Evolutionary conservation across 139 green algal genomes (phyloP), one percentile per base, ranked within the genome.

Genomic region (Mychonastes homosphaera): DNA sequence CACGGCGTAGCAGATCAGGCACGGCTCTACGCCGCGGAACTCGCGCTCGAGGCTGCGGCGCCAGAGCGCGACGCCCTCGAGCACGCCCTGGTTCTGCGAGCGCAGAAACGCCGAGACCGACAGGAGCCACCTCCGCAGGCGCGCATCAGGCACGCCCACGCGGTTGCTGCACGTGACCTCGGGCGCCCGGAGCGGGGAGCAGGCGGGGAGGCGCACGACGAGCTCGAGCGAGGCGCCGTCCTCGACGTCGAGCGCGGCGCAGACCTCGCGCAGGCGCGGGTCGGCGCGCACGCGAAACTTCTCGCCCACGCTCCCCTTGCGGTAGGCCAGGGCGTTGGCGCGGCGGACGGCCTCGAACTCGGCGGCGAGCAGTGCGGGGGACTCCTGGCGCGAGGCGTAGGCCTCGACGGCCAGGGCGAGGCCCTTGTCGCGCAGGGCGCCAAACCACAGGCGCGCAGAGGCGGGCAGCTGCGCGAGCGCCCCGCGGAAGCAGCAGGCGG

Each of bases 1-100:
- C 23, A 98, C 82, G 24, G 52, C 70, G 79, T 95, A 97, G 76
- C 92, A 98, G 68, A 98, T 97, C 7, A 96, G 78, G 75, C 92
- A 98, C 41, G 91, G 81, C 73, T 98, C 87, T 45, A 94, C 72
- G 40, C 83, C 86, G 45, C 56, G 65, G 70, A 73, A 80, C 39
- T 77, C 70, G 23, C 56, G 54, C 39, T 86, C 79, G 2, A 94
- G 65, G 55, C 92, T 95, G 38, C 62, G 57, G 58, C 80, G 79
- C 91, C 91, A 98, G 53, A 92, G 62, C 10, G 30, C 39, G 24
- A 98, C 68, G 2, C 82, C 90, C 21, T 92, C 80, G 19, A 76
- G 71, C 21, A 96, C 66, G 13, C 72, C 64, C 15, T 86, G 77
- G 58, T 92, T 94, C 62, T 91, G 79, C 60, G 79, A 75, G 38